Evolutionary conservation across 164 flowering plant genomes (phyloP), one percentile per base, ranked within the genome.

Genomic region (Dillenia suffruticosa): DNA sequence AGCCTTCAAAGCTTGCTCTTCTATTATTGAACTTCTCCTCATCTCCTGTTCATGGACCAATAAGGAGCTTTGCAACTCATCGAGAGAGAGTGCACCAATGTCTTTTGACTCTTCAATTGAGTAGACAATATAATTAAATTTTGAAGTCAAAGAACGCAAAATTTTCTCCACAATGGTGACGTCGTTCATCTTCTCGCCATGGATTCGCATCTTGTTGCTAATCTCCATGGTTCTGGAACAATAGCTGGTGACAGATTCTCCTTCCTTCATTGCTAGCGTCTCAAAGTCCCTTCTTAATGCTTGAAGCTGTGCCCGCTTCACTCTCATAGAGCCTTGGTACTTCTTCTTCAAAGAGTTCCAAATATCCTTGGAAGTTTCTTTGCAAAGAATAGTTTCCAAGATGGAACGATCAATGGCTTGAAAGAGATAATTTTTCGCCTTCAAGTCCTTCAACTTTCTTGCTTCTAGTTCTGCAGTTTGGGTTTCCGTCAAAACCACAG

Each of bases 31-130:
- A 57, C 46, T 49, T 13, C 57, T 8, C 13, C 59, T 68, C 61
- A 68, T 58, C 50, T 68, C 69, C 9, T 65, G 67, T 32, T 68
- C 72, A 72, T 72, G 68, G 17, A 72, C 68, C 19, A 69, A 32
- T 26, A 69, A 57, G 12, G 61, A 68, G 45, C 76, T 68, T 32
- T 64, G 49, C 32, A 70, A 15, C 52, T 70, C 70, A 57, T 65
- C 58, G 61, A 70, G 46, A 16, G 61, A 54, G 16, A 65, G 44
- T 9, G 9, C 54, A 15, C 54, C 58, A 5, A 60, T 51, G 55
- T 65, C 62, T 55, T 70, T 71, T 6, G 58, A 66, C 46, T 66
- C 74, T 51, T 66, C 58, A 22, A 71, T 71, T 7, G 70, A 71
- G 46, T 62, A 70, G 8, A 70, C 70, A 12, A 65, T 62, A 54